Conservation (phyloP, 164 flowering plant species). For the Magnolia changhungtana region DNA sequence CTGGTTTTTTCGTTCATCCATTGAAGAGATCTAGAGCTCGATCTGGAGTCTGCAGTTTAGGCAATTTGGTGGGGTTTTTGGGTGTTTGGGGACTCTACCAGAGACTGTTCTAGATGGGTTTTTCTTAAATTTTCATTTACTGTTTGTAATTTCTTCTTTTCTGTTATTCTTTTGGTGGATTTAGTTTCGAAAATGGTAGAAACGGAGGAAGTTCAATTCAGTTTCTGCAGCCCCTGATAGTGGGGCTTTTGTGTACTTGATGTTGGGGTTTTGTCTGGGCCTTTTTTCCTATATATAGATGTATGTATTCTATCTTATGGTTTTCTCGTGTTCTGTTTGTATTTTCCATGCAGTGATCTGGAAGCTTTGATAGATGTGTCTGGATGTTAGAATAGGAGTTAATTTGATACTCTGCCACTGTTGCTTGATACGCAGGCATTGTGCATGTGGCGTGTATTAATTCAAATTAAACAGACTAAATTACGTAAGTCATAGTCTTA, state of each 20-base stretch:
- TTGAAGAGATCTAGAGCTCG: constrained; percentile 46
- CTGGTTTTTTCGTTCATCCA: constrained; percentile 34
- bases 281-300: background rate
- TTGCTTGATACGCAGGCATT: too few relatives aligned
- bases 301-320: background rate
- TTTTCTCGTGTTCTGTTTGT: background rate
- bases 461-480: too few relatives aligned
- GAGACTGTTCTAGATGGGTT: background rate
- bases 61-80: constrained; percentile 5
- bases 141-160: background rate
- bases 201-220: background rate
- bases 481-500: too few relatives aligned
- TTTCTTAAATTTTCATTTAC: background rate
- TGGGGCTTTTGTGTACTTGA: background rate
- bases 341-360: too few relatives aligned
- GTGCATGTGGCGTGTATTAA: too few relatives aligned
- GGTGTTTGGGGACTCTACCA: constrained; percentile 14
- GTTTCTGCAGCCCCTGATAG: background rate
- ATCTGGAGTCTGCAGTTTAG: constrained; percentile 14
- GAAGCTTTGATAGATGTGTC: background rate
- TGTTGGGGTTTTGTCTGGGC: background rate
- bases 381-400: background rate
- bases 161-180: constrained; percentile 5
- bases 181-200: background rate
- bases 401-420: background rate